Evolutionary conservation across 1,284 basidiomycete species (phyloP).

Genomic region (Ustilago loliicola): DNA sequence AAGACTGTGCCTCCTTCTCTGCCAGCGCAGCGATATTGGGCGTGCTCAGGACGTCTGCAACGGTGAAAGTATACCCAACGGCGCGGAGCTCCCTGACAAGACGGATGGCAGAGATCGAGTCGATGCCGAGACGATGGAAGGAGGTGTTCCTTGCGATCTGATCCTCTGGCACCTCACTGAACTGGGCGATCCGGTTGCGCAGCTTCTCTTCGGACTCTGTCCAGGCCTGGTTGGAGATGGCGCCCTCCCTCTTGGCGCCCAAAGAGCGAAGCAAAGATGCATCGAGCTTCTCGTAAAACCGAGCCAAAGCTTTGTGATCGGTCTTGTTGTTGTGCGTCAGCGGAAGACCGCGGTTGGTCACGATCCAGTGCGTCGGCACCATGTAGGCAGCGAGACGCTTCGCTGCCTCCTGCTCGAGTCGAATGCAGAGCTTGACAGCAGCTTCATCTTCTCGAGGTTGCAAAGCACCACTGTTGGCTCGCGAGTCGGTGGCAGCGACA

Average conservation of each 20-base stretch:
- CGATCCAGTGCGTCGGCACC: constrained; percentile 62
- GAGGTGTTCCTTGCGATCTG: constrained; percentile 51
- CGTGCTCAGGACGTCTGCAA: constrained; percentile 51
- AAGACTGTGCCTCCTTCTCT: constrained; percentile 19
- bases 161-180: constrained; percentile 30
- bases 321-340: constrained; percentile 69
- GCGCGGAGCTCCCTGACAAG: constrained; percentile 47
- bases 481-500: constrained; percentile 25
- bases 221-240: constrained; percentile 29
- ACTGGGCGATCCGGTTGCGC: constrained; percentile 29
- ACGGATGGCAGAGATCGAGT: constrained; percentile 64
- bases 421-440: constrained; percentile 39
- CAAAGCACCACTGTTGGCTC: constrained; percentile 10
- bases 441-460: constrained; percentile 33
- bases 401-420: constrained; percentile 47
- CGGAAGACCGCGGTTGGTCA: constrained; percentile 49
- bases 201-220: constrained; percentile 39
- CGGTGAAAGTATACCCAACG: constrained; percentile 37
- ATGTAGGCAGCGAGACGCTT: constrained; percentile 63
- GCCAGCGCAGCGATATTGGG: constrained; percentile 53
- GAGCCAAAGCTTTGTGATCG: constrained; percentile 53
- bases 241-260: constrained; percentile 27
- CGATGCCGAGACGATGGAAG: constrained; percentile 66
- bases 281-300: constrained; percentile 42
- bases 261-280: constrained; percentile 25